Evolutionary conservation across 768 basidiomycete genomes (phyloP), one percentile per base, ranked within the genome.

Genomic region (Leucocoprinus sp.): DNA sequence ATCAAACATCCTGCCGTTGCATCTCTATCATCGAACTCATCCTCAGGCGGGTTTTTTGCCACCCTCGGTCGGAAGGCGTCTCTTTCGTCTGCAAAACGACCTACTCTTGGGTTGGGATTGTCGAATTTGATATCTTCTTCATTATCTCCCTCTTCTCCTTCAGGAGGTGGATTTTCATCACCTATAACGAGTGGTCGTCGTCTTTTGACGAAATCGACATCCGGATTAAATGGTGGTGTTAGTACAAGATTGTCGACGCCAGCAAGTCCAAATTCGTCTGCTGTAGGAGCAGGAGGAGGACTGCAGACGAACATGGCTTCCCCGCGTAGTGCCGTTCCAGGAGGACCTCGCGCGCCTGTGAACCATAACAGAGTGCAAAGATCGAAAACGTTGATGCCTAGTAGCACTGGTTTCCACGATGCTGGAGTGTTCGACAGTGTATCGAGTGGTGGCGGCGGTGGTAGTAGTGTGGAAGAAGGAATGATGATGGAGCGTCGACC

Each of bases 51-150:
- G 28, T 88, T 89, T 64, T 84, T 90, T 57, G 69, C 86, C 3
- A 80, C 84, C 0, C 70, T 90, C 12, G 82, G 84, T 9, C 72
- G 86, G 19, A 87, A 80, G 57, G 68, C 76, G 17, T 88, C 86
- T 56, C 51, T 69, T 8, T 57, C 60, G 1, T 54, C 60, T 15
- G 43, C 51, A 17, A 57, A 56, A 43, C 42, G 40, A 46, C 46
- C 46, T 6, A 27, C 18, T 8, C 45, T 40, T 14, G 38, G 45
- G 9, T 26, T 48, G 8, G 46, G 46, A 2, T 18, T 48, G 2
- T 14, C 36, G 8, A 36, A 27, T 42, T 47, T 53, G 34, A 50
- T 54, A 43, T 53, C 61, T 18, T 45, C 55, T 8, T 39, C 55
- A 5, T 49, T 56, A 5, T 27, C 53, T 7, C 51, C 60, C 17